Conservation (phyloP, 371 early-diverging fungal genomes). For the Actinomortierella ambigua region DNA sequence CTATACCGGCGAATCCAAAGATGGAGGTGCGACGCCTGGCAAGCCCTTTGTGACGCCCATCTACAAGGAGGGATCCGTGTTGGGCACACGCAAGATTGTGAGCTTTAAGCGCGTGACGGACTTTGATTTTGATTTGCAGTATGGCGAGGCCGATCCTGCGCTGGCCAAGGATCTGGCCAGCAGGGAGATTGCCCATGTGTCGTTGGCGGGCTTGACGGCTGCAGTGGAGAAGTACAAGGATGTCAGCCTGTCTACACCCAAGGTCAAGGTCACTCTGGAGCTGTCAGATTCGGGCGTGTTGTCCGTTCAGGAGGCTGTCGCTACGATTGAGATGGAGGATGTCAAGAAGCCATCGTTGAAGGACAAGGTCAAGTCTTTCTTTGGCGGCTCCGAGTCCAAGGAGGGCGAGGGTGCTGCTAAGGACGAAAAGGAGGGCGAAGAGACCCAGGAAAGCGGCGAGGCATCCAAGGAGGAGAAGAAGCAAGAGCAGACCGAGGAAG, state of each 20-base stretch:
- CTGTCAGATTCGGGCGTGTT: constrained; percentile 73
- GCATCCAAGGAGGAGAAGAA: constrained; percentile 9
- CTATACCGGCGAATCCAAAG: constrained; percentile 70
- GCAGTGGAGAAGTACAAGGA: constrained; percentile 71
- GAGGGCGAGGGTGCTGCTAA: constrained; percentile 39
- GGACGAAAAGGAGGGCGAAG: constrained; percentile 21
- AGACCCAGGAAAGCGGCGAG: constrained; percentile 2
- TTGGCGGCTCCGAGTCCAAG: constrained; percentile 57
- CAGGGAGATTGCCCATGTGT: constrained; percentile 62
- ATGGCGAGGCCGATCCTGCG: constrained; percentile 52
- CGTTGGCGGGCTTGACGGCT: constrained; percentile 72
- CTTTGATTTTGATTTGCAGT: constrained; percentile 76
- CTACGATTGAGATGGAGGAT: constrained; percentile 52
- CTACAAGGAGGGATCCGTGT: constrained; percentile 64
- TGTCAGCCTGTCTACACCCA: constrained; percentile 64
- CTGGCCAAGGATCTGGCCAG: constrained; percentile 45
- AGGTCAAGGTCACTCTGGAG: constrained; percentile 81
- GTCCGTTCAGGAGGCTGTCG: constrained; percentile 60
- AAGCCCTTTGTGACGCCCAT: constrained; percentile 56
- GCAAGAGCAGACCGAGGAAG: constrained; percentile 19
- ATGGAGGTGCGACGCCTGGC: constrained; percentile 11
- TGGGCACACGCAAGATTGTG: constrained; percentile 85
- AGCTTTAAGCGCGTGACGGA: constrained; percentile 81
- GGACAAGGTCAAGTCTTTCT: constrained; percentile 79
- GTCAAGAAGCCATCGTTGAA: constrained; percentile 50